phyloP scores from a whole-genome alignment of 1,284 basidiomycete species.

The Apiotrichum veenhuisii region DNA sequence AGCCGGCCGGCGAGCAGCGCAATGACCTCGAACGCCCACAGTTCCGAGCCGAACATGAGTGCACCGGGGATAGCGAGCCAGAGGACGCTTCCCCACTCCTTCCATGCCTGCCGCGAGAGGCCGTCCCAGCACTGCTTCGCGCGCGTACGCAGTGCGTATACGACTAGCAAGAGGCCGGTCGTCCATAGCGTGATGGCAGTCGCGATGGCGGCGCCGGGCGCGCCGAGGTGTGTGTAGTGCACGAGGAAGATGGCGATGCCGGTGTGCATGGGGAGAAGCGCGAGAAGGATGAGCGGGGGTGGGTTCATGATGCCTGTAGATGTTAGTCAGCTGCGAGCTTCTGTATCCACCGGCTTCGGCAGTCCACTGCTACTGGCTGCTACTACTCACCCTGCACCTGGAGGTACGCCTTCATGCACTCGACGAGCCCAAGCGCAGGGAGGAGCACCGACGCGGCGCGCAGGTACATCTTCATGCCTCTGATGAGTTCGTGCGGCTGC shows the following conservation, averaged over 20 bases:
- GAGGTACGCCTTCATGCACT: constrained; percentile 29
- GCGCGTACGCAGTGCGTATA: constrained; percentile 20
- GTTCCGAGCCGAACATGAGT: constrained; percentile 30
- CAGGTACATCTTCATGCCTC: constrained; percentile 23
- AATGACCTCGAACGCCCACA: constrained; percentile 33
- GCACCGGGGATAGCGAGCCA: constrained; percentile 28
- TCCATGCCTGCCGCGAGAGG: constrained; percentile 11
- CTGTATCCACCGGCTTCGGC: too few relatives aligned
- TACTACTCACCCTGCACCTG: constrained; percentile 26
- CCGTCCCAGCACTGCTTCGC: constrained; percentile 33
- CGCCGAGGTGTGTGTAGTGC: constrained; percentile 24
- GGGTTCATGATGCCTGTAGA: constrained; percentile 24
- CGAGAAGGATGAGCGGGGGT: constrained; percentile 24
- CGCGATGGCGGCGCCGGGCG: constrained; percentile 25
- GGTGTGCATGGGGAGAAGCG: constrained; percentile 29
- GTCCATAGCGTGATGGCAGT: constrained; percentile 18
- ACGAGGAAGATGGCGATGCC: constrained; percentile 23
- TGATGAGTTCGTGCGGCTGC: constrained; percentile 24
- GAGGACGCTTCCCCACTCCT: constrained; percentile 23
- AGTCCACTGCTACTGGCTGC: too few relatives aligned
- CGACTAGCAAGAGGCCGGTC: constrained; percentile 21
- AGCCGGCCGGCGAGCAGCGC: constrained; percentile 31
- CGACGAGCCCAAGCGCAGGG: constrained; percentile 25
- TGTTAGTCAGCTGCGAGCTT: constrained; percentile 6
- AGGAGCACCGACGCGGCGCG: constrained; percentile 14